A percentile compares a stretch with the other conserved stretches of the same genome.
These are phyloP conservation scores for Fusarium citri DNA, from an alignment of 2,329 filamentous ascomycete species.

Conservation along the genomic window DNA sequence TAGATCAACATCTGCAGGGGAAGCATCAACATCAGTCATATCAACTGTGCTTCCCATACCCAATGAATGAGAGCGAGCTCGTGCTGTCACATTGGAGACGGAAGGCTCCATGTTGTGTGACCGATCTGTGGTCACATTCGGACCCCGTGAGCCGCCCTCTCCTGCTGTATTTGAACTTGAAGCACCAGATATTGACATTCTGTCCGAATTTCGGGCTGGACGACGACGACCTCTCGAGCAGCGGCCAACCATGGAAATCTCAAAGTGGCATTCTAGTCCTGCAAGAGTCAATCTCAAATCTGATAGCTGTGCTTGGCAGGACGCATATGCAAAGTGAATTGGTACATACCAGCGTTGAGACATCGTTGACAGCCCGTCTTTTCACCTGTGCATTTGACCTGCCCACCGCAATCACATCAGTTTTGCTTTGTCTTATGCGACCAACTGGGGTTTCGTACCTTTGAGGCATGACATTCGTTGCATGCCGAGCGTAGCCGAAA, in stretches of 20 bases:
- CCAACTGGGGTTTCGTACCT: background rate
- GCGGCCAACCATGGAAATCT: background rate
- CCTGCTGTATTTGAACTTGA: background rate
- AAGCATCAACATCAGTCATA: background rate
- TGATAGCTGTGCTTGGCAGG: background rate
- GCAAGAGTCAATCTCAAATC: background rate
- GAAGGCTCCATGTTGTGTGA: background rate
- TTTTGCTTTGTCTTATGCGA: background rate
- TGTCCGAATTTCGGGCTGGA: background rate
- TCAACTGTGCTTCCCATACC: background rate
- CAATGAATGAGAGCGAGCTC: background rate
- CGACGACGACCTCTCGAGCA: background rate
- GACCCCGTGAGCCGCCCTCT: background rate
- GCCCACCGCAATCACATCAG: background rate
- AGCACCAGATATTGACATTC: background rate
- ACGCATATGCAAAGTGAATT: background rate
- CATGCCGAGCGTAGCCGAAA: slow-evolving; percentile 1
- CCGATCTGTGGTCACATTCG: background rate
- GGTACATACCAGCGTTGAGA: background rate
- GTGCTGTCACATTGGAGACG: background rate
- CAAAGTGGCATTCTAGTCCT: slow-evolving; percentile 1
- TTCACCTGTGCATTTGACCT: slow-evolving; percentile 5
- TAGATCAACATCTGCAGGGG: background rate
- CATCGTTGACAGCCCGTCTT: slow-evolving; percentile 1
- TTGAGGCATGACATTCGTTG: slow-evolving; percentile 1